Base-by-base conservation (phyloP, 805 yeast species). In the Naumovozyma castellii region DNA sequence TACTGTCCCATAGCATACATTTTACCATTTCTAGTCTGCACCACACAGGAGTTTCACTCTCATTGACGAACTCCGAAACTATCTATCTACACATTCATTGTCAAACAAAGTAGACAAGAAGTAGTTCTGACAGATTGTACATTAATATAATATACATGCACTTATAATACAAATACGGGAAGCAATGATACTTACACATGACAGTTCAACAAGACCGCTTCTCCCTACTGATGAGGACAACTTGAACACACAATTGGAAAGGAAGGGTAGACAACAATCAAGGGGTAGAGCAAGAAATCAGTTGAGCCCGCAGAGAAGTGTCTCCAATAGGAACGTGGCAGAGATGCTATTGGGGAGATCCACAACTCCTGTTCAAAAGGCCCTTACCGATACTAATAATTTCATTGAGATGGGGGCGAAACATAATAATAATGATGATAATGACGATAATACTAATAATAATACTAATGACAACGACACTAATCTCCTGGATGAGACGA, bases 311-410 rank as follows among this genome's bases (percentile, higher is more conserved):
- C 42, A 37, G 22, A 46, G 60, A 39, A 47, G 53, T 30, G 34
- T 47, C n/a, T 55, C 60, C 1, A 55, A 50, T 36, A 42, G 45
- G 40, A 50, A 51, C 38, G 40, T 55, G 34, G 39, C 40, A 14
- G 49, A 45, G n/a, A 16, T 51, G 16, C 20, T 38, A 6, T 8
- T 42, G 10, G 15, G 38, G 13, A 37, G 28, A 12, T 41, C 39
- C 29, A 36, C 41, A 10, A 41, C 51, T 16, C 41, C 53, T 8
- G 34, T 28, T 18, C 43, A 50, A 33, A 57, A 51, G 34, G 64
- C 64, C 2, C 37, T 59, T 20, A 59, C 64, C 1, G 56, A 59
- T 38, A 55, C 61, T 3, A 43, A 51, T 40, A 57, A 57, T 41
- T 59, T 59, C 34, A 57, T 59, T 33, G 47, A 53, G 25, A 49